phyloP scores from a whole-genome alignment of 306 rosid species.

The Castanea sativa region DNA sequence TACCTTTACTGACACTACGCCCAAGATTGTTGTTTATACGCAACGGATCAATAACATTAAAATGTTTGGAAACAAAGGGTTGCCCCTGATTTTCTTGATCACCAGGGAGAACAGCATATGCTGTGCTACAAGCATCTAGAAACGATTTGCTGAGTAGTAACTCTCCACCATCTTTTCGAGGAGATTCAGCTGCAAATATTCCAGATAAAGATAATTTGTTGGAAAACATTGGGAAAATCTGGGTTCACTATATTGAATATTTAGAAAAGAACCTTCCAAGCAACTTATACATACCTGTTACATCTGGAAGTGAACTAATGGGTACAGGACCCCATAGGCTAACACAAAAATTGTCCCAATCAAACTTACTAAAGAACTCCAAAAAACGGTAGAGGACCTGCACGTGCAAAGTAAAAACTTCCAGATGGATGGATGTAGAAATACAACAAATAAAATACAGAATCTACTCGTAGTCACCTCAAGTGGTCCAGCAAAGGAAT shows the following conservation, averaged over 20 bases:
- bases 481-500: conserved; percentile 95
- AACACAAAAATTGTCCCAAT: conserved; percentile 97
- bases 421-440: conserved; percentile 21
- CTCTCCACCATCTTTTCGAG: conserved; percentile 90
- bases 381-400: conserved; percentile 94
- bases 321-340: conserved; percentile 99
- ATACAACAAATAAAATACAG: conserved; percentile 14
- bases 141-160: conserved; percentile 78
- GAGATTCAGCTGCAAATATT: conserved; percentile 79
- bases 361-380: conserved; percentile 96
- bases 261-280: conserved; percentile 9
- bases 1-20: conserved; percentile 99
- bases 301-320: conserved; percentile 87
- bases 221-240: conserved; percentile 3
- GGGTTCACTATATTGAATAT: conserved; percentile 2
- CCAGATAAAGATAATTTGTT: conserved; percentile 4
- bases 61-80: conserved; percentile 83
- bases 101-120: conserved; percentile 83
- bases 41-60: conserved; percentile 97
- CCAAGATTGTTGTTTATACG: conserved; percentile 98
- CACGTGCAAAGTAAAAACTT: conserved; percentile 14
- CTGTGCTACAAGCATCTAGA: conserved; percentile 75
- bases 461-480: conserved; percentile 59
- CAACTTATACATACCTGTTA: conserved; percentile 60
- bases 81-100: conserved; percentile 87